Percentiles rank a stretch among this genome's conserved stretches.
Conservation (phyloP, 192 early-diverging fungal genomes). For the Powellomyces hirtus region DNA sequence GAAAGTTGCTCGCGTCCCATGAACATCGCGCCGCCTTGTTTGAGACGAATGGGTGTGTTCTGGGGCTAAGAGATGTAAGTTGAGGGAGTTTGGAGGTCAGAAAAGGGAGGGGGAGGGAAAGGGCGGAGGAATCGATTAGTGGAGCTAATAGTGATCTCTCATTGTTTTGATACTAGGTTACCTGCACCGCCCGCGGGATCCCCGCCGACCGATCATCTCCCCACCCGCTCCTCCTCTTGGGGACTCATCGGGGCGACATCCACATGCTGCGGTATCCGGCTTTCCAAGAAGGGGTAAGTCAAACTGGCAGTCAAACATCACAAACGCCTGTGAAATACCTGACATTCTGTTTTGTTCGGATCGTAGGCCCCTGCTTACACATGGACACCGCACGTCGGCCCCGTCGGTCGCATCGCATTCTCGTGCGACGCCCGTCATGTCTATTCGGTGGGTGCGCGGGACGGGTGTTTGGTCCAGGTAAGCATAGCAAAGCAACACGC, state of each 20-base stretch:
- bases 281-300: constrained; percentile 8
- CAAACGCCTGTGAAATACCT: neutral
- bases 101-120: too few species aligned
- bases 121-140: too few species aligned
- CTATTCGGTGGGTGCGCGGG: constrained; percentile 14
- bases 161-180: too few species aligned
- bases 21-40: constrained; percentile 5
- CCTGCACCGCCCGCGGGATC: neutral
- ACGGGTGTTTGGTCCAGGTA: constrained; percentile 21
- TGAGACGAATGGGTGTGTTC: neutral
- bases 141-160: too few species aligned
- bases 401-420: constrained; percentile 17
- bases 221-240: constrained; percentile 7
- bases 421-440: constrained; percentile 15
- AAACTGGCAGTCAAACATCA: neutral
- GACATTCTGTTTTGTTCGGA: neutral
- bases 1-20: neutral
- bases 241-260: constrained; percentile 17
- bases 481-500: neutral
- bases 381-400: constrained; percentile 17
- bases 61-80: constrained; percentile 29
- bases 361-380: constrained; percentile 8
- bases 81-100: too few species aligned
- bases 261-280: constrained; percentile 29
- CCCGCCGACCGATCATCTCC: neutral